Conservation (phyloP, 305 asterid species). For the Rubia balearica region DNA sequence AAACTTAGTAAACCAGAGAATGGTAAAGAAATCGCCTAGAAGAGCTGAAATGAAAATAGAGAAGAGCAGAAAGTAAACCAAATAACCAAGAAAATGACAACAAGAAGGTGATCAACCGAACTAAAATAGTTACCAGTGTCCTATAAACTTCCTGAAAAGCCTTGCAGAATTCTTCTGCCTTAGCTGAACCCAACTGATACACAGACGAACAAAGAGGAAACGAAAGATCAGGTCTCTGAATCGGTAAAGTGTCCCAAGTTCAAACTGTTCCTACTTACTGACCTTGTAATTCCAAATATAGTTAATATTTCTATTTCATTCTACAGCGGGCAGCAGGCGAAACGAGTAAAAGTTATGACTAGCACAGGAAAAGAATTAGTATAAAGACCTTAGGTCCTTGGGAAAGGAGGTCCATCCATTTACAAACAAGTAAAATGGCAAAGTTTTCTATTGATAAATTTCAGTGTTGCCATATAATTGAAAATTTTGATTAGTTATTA, state of each 20-base stretch:
- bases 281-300: background rate
- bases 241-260: slow-evolving; percentile 6
- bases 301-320: background rate
- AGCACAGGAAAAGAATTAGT: background rate
- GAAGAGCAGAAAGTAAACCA: background rate
- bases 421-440: background rate
- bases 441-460: background rate
- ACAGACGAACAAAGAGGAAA: slow-evolving; percentile 8
- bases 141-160: slow-evolving; percentile 65
- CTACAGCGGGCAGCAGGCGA: background rate
- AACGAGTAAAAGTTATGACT: background rate
- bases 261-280: background rate
- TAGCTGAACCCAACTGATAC: slow-evolving; percentile 63
- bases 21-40: background rate
- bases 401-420: background rate
- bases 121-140: slow-evolving; percentile 55
- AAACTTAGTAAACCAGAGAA: background rate
- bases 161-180: slow-evolving; percentile 71
- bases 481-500: background rate
- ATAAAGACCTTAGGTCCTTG: background rate
- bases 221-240: slow-evolving; percentile 13
- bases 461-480: background rate
- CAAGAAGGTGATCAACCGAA: background rate
- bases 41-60: background rate
- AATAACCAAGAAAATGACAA: slow-evolving; percentile 1